Conservation (phyloP, 75 land plant genomes). For the Cunninghamia lanceolata region DNA sequence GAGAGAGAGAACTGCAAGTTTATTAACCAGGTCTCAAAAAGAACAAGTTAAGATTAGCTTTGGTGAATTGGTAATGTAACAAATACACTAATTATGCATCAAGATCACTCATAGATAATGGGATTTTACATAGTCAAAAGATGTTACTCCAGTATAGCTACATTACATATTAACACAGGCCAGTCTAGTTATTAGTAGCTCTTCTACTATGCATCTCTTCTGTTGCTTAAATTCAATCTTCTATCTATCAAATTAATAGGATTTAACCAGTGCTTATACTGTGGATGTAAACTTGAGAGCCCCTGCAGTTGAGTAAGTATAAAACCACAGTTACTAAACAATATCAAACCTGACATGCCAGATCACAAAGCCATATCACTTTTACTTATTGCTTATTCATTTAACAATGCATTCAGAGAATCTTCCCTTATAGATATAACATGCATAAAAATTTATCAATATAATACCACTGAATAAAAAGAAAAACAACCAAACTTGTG, state of each 20-base stretch:
- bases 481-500: background rate
- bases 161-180: background rate
- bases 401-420: background rate
- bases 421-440: background rate
- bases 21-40: too few relatives aligned
- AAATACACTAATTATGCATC: background rate
- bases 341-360: background rate
- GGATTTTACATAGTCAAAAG: background rate
- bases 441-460: background rate
- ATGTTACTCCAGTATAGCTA: background rate
- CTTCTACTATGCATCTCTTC: background rate
- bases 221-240: background rate
- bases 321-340: background rate
- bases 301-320: background rate
- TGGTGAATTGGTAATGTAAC: background rate
- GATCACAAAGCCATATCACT: background rate
- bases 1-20: too few relatives aligned
- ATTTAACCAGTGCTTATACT: background rate
- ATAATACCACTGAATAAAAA: background rate
- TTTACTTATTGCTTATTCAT: background rate
- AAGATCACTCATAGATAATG: background rate
- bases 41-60: too few relatives aligned
- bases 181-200: background rate
- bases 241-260: background rate
- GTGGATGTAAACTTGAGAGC: background rate